Percentiles rank a stretch among this genome's conserved stretches.
phyloP scores from a whole-genome alignment of 805 yeast genomes.

The Starmerella stellata region DNA sequence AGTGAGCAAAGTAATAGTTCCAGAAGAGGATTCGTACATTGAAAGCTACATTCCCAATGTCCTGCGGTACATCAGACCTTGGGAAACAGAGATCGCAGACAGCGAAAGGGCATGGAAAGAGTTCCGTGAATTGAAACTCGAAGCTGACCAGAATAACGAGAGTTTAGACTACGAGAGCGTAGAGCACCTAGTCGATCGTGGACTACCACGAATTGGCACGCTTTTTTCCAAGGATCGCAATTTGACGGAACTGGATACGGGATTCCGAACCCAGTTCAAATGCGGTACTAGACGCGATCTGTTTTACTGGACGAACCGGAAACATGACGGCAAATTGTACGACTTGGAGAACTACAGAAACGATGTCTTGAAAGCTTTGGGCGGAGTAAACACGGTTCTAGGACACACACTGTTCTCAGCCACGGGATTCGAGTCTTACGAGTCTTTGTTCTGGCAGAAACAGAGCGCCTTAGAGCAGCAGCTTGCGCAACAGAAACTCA shows the following conservation, averaged over 20 bases:
- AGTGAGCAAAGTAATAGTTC: slow-evolving; percentile 89
- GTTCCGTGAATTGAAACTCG: slow-evolving; percentile 73
- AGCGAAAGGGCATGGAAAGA: slow-evolving; percentile 97
- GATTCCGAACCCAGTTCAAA: slow-evolving; percentile 67
- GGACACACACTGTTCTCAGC: slow-evolving; percentile 92
- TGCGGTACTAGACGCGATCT: slow-evolving; percentile 27
- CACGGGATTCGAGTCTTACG: slow-evolving; percentile 97
- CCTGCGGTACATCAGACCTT: slow-evolving; percentile 76
- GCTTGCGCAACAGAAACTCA: slow-evolving; percentile 78
- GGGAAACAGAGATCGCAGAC: slow-evolving; percentile 92
- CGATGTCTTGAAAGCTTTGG: slow-evolving; percentile 91
- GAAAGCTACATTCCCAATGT: slow-evolving; percentile 87
- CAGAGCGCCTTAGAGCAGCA: slow-evolving; percentile 95
- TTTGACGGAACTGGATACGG: slow-evolving; percentile 85
- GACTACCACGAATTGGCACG: slow-evolving; percentile 89
- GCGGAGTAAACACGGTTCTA: slow-evolving; percentile 89
- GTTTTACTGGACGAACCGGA: slow-evolving; percentile 60
- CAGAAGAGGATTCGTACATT: slow-evolving; percentile 21
- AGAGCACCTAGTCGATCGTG: slow-evolving; percentile 92
- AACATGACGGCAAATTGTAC: slow-evolving; percentile 95
- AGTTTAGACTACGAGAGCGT: slow-evolving; percentile 81
- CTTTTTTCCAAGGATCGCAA: slow-evolving; percentile 88
- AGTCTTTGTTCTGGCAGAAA: slow-evolving; percentile 96
- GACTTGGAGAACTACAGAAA: slow-evolving; percentile 79
- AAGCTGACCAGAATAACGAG: slow-evolving; percentile 69